These are phyloP conservation scores for Beauveria bassiana DNA, from an alignment of 2,329 filamentous ascomycete genomes.

Conservation along the genomic window DNA sequence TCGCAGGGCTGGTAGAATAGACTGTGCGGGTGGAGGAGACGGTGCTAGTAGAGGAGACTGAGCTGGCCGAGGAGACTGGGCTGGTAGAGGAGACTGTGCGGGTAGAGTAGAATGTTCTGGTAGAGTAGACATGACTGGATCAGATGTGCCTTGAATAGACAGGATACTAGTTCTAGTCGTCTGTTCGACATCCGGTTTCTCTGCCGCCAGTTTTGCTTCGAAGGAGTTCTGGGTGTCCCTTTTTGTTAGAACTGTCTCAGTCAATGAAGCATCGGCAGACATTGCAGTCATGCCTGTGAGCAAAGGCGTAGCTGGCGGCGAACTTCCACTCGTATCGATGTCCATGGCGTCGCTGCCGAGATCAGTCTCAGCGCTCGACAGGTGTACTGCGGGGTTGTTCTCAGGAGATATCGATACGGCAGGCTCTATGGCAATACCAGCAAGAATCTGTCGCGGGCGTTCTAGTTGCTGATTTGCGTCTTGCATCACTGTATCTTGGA, in stretches of 20 bases:
- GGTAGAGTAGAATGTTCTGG: too few relatives aligned
- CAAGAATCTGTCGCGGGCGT: not conserved
- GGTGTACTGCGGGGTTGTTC: too few relatives aligned
- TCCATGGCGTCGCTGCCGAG: constrained; percentile 4
- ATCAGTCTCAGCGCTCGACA: not conserved
- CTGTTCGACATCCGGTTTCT: not conserved
- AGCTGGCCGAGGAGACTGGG: too few relatives aligned
- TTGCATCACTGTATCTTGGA: not conserved
- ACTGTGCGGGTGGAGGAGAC: too few relatives aligned
- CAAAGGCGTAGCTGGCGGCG: not conserved
- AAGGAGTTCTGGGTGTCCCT: not conserved
- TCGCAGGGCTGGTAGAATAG: too few relatives aligned
- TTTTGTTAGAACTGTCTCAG: not conserved
- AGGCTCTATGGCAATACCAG: not conserved
- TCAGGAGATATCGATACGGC: not conserved
- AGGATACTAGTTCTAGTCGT: not conserved
- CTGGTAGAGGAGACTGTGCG: too few relatives aligned
- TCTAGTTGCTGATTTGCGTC: not conserved
- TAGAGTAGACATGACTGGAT: too few relatives aligned
- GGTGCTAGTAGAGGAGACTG: too few relatives aligned
- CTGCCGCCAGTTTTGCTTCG: not conserved
- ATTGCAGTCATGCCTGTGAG: too few relatives aligned
- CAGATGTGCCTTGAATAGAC: not conserved
- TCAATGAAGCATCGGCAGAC: not conserved
- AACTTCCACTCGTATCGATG: not conserved